Evolutionary conservation across 2,329 filamentous ascomycete species (phyloP).

Genomic region (Colletotrichum neosansevieriae): DNA sequence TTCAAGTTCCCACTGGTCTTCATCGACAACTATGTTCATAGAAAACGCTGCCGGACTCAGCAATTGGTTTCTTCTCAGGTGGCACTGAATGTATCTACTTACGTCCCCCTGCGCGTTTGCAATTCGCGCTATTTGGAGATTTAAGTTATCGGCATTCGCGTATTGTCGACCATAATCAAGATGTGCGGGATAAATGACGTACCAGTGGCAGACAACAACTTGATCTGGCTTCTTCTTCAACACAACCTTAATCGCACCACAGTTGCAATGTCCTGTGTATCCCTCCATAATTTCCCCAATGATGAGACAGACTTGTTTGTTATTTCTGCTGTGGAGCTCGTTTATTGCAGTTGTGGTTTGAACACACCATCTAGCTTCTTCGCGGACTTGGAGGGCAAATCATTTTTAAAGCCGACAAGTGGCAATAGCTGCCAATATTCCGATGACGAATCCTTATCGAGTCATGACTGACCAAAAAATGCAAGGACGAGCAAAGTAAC

Average conservation of each 20-base stretch:
- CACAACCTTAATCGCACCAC: slow-evolving; percentile 23
- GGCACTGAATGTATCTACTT: background rate
- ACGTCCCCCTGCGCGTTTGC: slow-evolving; percentile 35
- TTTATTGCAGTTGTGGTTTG: too few relatives aligned
- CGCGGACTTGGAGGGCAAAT: too few relatives aligned
- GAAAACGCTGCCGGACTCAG: slow-evolving; percentile 11
- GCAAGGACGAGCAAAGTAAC: background rate
- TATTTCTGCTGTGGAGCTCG: too few relatives aligned
- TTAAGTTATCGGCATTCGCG: background rate
- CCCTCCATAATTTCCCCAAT: background rate
- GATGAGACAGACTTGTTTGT: too few relatives aligned
- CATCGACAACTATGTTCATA: slow-evolving; percentile 24
- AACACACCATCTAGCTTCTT: too few relatives aligned
- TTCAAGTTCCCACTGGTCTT: slow-evolving; percentile 21
- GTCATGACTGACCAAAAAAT: background rate
- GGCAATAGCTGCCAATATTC: background rate
- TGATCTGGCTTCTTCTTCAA: slow-evolving; percentile 24
- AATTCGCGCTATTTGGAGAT: slow-evolving; percentile 21
- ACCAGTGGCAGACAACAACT: slow-evolving; percentile 33
- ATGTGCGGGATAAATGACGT: background rate
- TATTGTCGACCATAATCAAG: background rate
- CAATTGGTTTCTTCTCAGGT: too few relatives aligned
- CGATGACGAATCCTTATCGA: slow-evolving; percentile 12
- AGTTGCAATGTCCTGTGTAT: slow-evolving; percentile 33
- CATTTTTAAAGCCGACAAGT: background rate